Conservation (phyloP, 2,329 filamentous ascomycete species). For the Penicillium occitanis region DNA sequence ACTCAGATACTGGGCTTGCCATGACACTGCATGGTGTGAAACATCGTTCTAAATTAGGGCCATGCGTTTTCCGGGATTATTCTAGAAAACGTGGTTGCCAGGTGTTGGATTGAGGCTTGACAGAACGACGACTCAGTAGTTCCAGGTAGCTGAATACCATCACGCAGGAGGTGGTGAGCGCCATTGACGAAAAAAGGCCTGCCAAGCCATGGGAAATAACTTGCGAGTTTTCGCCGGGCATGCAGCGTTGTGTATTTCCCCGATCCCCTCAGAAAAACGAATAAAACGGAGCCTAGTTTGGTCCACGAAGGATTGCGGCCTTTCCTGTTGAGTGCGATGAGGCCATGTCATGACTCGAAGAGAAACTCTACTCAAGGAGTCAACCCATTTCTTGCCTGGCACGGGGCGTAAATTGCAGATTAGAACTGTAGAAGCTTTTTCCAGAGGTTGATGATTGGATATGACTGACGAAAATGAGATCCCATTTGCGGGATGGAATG, state of each 20-base stretch:
- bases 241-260: neutral
- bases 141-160: neutral
- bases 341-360: neutral
- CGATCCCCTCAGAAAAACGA: neutral
- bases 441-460: neutral
- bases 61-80: neutral
- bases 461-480: neutral
- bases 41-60: neutral
- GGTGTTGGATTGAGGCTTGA: neutral
- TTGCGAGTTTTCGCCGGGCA: neutral
- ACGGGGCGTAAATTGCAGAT: neutral
- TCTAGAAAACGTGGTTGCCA: neutral
- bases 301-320: neutral
- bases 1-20: neutral
- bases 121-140: neutral
- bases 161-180: neutral
- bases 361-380: neutral
- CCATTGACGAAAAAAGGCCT: neutral
- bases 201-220: neutral
- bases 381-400: neutral
- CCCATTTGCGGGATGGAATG: neutral
- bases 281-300: neutral
- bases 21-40: slow-evolving; percentile 3
- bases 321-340: neutral
- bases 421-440: neutral